phyloP scores from a whole-genome alignment of 306 rosid genomes.

The Cajanus cajan region DNA sequence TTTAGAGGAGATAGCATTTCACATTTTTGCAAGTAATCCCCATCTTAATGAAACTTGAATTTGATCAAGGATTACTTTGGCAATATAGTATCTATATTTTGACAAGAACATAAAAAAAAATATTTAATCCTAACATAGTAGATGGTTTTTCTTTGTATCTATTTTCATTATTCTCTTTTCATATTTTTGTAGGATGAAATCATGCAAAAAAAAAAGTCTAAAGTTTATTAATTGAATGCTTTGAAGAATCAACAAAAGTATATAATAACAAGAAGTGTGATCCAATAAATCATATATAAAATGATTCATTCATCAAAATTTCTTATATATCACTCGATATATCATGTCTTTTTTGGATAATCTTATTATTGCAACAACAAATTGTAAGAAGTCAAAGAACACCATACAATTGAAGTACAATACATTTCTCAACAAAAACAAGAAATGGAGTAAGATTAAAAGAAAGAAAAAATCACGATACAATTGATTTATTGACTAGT shows the following conservation, averaged over 20 bases:
- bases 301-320: background rate
- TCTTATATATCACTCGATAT: background rate
- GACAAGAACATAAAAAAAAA: too few species aligned
- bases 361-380: background rate
- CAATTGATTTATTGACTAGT: constrained; percentile 8
- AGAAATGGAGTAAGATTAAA: background rate
- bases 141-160: too few species aligned
- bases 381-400: constrained; percentile 9
- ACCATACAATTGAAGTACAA: background rate
- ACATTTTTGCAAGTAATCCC: too few species aligned
- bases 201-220: background rate
- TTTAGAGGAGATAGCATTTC: too few species aligned
- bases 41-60: too few species aligned
- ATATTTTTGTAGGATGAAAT: background rate
- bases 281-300: background rate
- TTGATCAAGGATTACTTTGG: too few species aligned
- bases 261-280: background rate
- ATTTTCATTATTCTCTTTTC: too few species aligned
- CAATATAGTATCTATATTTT: too few species aligned
- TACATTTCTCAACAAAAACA: background rate
- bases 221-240: background rate
- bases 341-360: background rate
- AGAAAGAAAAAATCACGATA: background rate
- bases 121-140: too few species aligned
- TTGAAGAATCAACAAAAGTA: background rate